Evolutionary conservation across 2,329 filamentous ascomycete genomes (phyloP).

Genomic region (Cryphonectria radicalis): DNA sequence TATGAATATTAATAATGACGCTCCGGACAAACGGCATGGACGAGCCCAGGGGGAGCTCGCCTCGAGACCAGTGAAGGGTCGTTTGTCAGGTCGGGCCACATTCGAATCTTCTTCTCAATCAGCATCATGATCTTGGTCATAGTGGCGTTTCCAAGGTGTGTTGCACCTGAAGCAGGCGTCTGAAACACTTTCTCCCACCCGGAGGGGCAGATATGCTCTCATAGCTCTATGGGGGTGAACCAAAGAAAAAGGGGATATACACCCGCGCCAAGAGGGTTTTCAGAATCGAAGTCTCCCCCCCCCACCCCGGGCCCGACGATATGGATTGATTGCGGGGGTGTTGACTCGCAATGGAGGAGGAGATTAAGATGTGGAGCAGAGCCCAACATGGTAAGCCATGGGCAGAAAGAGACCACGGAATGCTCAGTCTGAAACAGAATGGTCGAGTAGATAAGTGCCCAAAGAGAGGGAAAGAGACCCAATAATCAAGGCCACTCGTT

Average conservation of each 20-base stretch:
- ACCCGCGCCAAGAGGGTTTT: neutral
- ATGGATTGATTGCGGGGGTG: neutral
- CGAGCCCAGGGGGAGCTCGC: neutral
- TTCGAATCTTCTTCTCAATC: neutral
- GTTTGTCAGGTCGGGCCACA: neutral
- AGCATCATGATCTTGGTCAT: neutral
- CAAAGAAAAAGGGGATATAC: neutral
- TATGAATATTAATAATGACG: neutral
- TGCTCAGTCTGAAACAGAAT: neutral
- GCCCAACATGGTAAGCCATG: neutral
- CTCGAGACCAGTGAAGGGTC: neutral
- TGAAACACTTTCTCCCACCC: neutral
- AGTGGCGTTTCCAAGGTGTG: neutral
- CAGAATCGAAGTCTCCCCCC: neutral
- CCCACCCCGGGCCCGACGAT: neutral
- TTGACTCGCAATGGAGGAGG: neutral
- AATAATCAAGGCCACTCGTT: neutral
- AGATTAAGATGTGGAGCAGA: neutral
- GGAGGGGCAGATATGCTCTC: too few species aligned
- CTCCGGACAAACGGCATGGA: neutral
- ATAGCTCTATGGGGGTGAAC: neutral
- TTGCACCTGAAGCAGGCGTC: neutral
- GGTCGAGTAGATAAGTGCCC: neutral
- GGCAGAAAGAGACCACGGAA: neutral
- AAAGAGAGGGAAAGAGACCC: too few species aligned